Conservation (phyloP, 768 basidiomycete genomes). For the Boletus insuetus region DNA sequence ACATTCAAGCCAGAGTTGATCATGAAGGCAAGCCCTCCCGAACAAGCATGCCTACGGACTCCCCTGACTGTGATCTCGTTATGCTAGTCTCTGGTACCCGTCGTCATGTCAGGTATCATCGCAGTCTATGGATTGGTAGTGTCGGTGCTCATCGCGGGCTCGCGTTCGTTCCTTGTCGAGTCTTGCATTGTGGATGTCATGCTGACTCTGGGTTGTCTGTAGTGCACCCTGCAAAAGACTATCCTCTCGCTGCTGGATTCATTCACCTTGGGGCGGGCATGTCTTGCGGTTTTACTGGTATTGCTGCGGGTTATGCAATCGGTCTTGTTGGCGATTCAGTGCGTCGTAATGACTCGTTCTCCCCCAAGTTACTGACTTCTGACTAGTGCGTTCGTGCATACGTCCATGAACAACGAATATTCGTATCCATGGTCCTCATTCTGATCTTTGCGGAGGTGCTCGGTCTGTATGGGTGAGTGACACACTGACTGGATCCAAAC, state of each 20-base stretch:
- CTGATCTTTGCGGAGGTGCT: conserved; percentile 91
- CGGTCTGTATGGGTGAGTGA: conserved; percentile 76
- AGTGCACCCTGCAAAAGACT: conserved; percentile 65
- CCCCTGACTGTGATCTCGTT: not conserved
- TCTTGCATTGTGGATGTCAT: not conserved
- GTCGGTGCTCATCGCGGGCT: conserved; percentile 85
- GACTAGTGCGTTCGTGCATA: conserved; percentile 85
- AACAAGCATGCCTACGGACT: not conserved
- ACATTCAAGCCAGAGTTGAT: conserved; percentile 94
- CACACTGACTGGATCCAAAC: not conserved
- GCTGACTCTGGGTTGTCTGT: conserved; percentile 17
- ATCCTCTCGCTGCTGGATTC: conserved; percentile 85
- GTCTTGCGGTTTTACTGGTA: conserved; percentile 85
- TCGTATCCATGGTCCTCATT: conserved; percentile 95
- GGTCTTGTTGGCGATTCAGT: conserved; percentile 93
- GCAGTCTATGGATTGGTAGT: conserved; percentile 97
- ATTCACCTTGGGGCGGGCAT: conserved; percentile 91
- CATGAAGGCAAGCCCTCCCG: conserved; percentile 73
- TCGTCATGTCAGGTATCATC: conserved; percentile 98
- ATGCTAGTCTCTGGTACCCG: conserved; percentile 84
- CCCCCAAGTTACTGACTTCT: conserved; percentile 3
- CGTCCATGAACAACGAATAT: conserved; percentile 85
- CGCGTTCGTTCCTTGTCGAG: conserved; percentile 37
- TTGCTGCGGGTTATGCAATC: conserved; percentile 94
- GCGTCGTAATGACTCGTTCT: conserved; percentile 30